phyloP scores from a whole-genome alignment of 202 grass and related monocot genomes.

The Sporobolus alterniflorus region DNA sequence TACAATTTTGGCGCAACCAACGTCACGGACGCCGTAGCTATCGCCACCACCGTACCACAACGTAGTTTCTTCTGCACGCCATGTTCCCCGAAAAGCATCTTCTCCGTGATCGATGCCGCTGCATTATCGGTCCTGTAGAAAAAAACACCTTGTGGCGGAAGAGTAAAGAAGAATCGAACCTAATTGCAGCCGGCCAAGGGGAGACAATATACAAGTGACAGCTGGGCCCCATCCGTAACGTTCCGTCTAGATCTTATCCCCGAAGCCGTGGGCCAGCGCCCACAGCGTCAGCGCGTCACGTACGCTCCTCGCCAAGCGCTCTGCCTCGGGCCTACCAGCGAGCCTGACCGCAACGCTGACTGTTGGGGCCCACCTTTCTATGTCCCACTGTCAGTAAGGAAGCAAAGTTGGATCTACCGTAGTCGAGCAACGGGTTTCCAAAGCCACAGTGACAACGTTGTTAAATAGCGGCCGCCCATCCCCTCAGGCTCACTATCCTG shows the following conservation, averaged over 20 bases:
- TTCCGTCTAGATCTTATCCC: constrained; percentile 26
- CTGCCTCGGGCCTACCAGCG: not conserved
- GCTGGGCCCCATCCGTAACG: not conserved
- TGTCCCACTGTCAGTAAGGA: not conserved
- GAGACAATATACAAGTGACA: not conserved
- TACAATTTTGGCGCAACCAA: too few relatives aligned
- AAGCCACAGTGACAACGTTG: not conserved
- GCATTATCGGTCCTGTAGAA: not conserved
- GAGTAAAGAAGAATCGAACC: not conserved
- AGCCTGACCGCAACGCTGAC: not conserved
- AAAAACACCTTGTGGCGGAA: not conserved
- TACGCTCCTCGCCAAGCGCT: constrained; percentile 2
- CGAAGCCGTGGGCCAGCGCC: constrained; percentile 22
- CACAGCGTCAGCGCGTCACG: not conserved
- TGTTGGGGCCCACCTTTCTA: accelerated
- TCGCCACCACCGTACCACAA: too few relatives aligned
- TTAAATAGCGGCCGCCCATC: constrained; percentile 44
- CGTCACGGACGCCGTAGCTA: too few relatives aligned
- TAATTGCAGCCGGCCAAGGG: not conserved
- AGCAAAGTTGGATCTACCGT: too few relatives aligned
- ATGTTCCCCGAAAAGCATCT: not conserved
- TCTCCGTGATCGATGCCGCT: not conserved
- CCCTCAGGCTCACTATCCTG: not conserved
- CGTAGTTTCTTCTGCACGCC: not conserved
- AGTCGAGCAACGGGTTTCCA: not conserved